A percentile compares a stretch with the other conserved stretches of the same genome.
Conservation (phyloP, 805 yeast genomes). For the Candida endomychidarum region DNA sequence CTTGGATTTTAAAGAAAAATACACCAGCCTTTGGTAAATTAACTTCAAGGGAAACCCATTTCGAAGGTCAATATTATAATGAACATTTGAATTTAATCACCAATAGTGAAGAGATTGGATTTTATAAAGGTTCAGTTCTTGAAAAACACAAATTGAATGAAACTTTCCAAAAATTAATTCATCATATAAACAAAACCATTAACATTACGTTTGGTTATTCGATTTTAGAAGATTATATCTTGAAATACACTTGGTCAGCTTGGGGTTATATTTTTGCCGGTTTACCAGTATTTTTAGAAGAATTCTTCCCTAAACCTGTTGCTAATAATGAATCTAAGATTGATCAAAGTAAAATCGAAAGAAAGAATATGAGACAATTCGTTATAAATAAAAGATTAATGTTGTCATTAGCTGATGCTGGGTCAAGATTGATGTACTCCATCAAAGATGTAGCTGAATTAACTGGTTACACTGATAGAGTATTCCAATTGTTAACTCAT, state of each 20-base stretch:
- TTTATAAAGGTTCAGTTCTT: conserved; percentile 82
- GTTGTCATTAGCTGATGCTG: conserved; percentile 92
- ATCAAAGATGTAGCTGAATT: conserved; percentile 88
- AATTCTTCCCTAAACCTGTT: conserved; percentile 15
- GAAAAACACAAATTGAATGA: conserved; percentile 67
- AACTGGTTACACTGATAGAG: conserved; percentile 87
- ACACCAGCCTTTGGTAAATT: conserved; percentile 86
- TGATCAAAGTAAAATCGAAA: conserved; percentile 31
- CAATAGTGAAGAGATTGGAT: conserved; percentile 91
- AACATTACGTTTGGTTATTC: conserved; percentile 65
- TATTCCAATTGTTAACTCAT: conserved; percentile 71
- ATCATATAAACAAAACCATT: conserved; percentile 55
- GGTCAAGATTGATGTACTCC: conserved; percentile 90
- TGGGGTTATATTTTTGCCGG: conserved; percentile 91
- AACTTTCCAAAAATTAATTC: conserved; percentile 55
- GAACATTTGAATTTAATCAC: conserved; percentile 82
- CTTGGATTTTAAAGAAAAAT: conserved; percentile 63
- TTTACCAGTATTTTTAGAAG: conserved; percentile 76
- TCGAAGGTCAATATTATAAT: conserved; percentile 88
- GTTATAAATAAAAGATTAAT: conserved; percentile 87
- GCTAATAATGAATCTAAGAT: neutral
- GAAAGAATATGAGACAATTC: conserved; percentile 78
- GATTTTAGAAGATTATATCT: conserved; percentile 77
- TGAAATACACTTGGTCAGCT: conserved; percentile 93
- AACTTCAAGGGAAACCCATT: conserved; percentile 67